These are phyloP conservation scores for Eucalyptus cloeziana DNA, from an alignment of 345 rosid genomes.

Conservation along the genomic window DNA sequence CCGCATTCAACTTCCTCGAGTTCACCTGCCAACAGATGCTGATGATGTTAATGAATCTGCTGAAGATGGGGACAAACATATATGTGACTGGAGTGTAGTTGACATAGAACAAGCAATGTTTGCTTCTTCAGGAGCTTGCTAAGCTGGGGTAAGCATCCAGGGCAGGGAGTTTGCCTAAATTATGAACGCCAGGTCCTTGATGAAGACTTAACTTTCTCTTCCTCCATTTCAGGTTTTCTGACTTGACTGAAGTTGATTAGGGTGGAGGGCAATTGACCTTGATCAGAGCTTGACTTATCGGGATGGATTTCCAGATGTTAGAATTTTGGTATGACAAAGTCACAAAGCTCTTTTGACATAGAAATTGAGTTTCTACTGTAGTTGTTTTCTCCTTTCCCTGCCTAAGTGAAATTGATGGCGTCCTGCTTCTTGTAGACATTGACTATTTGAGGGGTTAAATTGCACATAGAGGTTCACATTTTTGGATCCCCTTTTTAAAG, in stretches of 20 bases:
- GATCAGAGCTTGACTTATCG: conserved; percentile 68
- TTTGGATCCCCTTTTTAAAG: not conserved
- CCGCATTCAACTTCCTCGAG: conserved; percentile 49
- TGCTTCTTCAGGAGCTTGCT: conserved; percentile 77
- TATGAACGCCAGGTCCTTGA: not conserved
- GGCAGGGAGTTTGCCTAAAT: not conserved
- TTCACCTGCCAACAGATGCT: conserved; percentile 22
- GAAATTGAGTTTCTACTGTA: not conserved
- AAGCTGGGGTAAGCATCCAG: conserved; percentile 61
- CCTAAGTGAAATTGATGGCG: not conserved
- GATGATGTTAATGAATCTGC: conserved; percentile 17
- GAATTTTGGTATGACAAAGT: conserved; percentile 48
- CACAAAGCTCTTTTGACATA: not conserved
- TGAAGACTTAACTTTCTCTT: not conserved
- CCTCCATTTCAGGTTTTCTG: conserved; percentile 54
- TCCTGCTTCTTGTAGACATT: not conserved
- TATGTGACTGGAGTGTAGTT: conserved; percentile 77
- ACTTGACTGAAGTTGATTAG: conserved; percentile 84
- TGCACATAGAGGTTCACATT: not conserved
- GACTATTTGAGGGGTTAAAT: not conserved
- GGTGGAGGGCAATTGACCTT: conserved; percentile 82
- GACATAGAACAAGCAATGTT: conserved; percentile 89
- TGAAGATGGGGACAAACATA: conserved; percentile 38
- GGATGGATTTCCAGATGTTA: conserved; percentile 58
- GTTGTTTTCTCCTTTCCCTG: not conserved